phyloP scores from a whole-genome alignment of 2,329 filamentous ascomycete species.

The Fusarium fujikuroi region DNA sequence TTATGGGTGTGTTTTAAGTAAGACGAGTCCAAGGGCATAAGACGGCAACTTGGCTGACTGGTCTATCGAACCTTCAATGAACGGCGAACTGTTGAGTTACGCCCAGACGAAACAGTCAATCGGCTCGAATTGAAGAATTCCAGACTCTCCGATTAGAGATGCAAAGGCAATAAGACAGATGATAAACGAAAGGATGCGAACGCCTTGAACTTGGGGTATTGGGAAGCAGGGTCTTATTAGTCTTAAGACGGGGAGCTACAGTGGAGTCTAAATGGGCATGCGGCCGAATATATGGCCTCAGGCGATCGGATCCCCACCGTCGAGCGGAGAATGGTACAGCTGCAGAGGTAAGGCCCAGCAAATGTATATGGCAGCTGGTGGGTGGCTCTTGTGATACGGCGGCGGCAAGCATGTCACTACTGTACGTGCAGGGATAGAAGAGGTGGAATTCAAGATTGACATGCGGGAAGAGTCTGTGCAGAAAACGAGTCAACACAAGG shows the following conservation, averaged over 20 bases:
- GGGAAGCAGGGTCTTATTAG: slow-evolving; percentile 28
- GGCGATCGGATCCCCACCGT: slow-evolving; percentile 37
- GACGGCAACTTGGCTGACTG: slow-evolving; percentile 10
- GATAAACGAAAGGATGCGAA: slow-evolving; percentile 35
- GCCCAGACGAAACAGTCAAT: slow-evolving; percentile 14
- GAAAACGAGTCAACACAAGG: slow-evolving; percentile 39
- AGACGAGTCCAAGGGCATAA: neutral
- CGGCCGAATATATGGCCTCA: slow-evolving; percentile 43
- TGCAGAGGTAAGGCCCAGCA: slow-evolving; percentile 33
- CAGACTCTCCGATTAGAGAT: slow-evolving; percentile 37
- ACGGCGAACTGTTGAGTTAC: neutral
- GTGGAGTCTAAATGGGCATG: slow-evolving; percentile 40
- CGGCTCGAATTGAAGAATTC: slow-evolving; percentile 36
- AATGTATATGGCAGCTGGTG: slow-evolving; percentile 29
- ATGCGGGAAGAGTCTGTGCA: slow-evolving; percentile 44
- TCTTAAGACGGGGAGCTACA: slow-evolving; percentile 37
- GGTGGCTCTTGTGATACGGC: slow-evolving; percentile 39
- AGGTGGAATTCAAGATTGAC: slow-evolving; percentile 45
- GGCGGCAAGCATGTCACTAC: slow-evolving; percentile 38
- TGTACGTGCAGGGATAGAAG: slow-evolving; percentile 16
- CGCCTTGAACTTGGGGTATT: slow-evolving; percentile 13
- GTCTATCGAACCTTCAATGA: slow-evolving; percentile 7
- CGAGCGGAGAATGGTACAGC: slow-evolving; percentile 27
- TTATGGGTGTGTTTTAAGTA: neutral
- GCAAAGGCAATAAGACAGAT: slow-evolving; percentile 5